Evolutionary conservation across 176 grass and related monocot species (phyloP).

Genomic region (Oryza coarctata): DNA sequence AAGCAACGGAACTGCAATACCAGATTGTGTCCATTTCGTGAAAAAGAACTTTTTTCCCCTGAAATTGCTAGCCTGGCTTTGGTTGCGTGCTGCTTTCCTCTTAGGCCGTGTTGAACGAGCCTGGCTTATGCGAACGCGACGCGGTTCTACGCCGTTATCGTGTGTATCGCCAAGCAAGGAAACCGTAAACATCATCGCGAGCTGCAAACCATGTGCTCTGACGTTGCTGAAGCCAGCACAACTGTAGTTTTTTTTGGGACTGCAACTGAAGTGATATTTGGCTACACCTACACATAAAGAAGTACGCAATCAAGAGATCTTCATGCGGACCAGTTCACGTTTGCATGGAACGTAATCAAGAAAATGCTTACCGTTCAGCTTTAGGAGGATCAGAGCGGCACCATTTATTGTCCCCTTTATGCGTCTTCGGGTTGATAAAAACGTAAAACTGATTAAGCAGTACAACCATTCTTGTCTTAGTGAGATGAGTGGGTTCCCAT

Average conservation of each 20-base stretch:
- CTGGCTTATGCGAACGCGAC: background rate
- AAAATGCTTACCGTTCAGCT: background rate
- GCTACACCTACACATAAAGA: background rate
- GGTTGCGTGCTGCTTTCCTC: background rate
- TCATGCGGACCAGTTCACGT: background rate
- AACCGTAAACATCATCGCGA: background rate
- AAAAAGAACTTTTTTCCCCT: background rate
- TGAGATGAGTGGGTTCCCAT: slow-evolving; percentile 31
- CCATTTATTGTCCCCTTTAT: background rate
- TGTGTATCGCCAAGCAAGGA: background rate
- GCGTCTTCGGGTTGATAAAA: background rate
- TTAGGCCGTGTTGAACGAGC: background rate
- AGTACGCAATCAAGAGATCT: background rate
- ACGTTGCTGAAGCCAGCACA: background rate
- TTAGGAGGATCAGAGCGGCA: background rate
- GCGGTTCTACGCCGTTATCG: background rate
- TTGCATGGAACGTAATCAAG: background rate
- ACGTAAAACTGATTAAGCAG: background rate
- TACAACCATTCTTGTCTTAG: no score
- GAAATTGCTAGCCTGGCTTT: background rate
- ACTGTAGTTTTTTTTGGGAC: background rate
- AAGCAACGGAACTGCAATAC: background rate
- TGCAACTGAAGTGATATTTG: background rate
- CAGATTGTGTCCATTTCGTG: background rate
- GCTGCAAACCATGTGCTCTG: background rate